Evolutionary conservation across 306 rosid species (phyloP).

Genomic region (Cicer bijugum): DNA sequence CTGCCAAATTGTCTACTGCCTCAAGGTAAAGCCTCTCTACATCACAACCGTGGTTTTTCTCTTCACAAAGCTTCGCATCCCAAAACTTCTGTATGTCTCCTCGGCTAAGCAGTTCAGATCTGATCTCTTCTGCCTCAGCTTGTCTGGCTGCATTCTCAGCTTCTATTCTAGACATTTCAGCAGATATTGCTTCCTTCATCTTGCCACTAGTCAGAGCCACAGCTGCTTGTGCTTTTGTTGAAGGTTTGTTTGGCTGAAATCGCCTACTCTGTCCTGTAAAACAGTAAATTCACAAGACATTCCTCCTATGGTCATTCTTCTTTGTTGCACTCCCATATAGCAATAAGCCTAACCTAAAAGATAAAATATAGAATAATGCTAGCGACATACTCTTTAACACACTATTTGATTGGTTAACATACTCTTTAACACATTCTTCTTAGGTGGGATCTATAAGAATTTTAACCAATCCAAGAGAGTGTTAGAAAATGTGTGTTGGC

Average conservation of each 20-base stretch:
- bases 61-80: conserved; percentile 68
- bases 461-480: no score
- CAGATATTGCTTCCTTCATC: conserved; percentile 62
- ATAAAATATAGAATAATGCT: neutral
- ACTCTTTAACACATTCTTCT: no score
- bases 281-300: conserved; percentile 32
- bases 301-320: conserved; percentile 4
- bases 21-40: conserved; percentile 63
- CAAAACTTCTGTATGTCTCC: conserved; percentile 80
- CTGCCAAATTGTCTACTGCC: conserved; percentile 61
- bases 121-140: conserved; percentile 70
- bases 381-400: no score
- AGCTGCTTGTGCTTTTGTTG: conserved; percentile 86
- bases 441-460: no score
- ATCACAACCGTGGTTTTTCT: conserved; percentile 65
- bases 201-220: conserved; percentile 83
- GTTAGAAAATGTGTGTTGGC: no score
- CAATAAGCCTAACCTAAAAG: conserved; percentile 21
- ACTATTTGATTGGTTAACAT: no score
- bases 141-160: conserved; percentile 63
- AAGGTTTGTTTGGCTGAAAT: conserved; percentile 85
- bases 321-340: conserved; percentile 12
- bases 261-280: conserved; percentile 89
- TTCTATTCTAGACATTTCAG: conserved; percentile 71
- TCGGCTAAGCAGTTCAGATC: conserved; percentile 71